Percentiles rank a stretch among this genome's conserved stretches.
Evolutionary conservation across 2,329 filamentous ascomycete genomes (phyloP).

Genomic region (Colletotrichum lupini): DNA sequence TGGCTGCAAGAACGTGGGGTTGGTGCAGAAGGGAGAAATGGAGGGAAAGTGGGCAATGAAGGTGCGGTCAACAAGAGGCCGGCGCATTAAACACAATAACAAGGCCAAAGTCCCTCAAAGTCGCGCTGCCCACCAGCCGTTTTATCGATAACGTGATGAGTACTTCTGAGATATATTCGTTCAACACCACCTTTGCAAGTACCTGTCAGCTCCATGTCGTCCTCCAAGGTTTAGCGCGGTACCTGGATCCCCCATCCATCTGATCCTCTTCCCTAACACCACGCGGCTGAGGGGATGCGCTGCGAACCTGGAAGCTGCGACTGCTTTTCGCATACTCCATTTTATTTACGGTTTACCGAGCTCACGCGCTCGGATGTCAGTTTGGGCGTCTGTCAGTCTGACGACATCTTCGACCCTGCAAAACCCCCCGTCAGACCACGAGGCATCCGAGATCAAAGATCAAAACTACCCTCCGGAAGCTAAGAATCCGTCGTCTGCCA

Average conservation of each 20-base stretch:
- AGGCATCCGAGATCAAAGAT: background rate
- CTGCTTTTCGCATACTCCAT: constrained; percentile 22
- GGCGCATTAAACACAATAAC: constrained; percentile 36
- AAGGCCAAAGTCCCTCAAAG: constrained; percentile 25
- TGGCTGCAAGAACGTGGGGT: constrained; percentile 50
- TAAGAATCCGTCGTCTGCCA: background rate
- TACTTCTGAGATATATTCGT: background rate
- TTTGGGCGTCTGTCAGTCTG: constrained; percentile 30
- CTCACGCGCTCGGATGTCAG: constrained; percentile 28
- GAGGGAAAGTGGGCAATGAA: constrained; percentile 36
- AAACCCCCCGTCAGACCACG: background rate
- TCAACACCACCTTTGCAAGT: background rate
- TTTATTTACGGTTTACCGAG: background rate
- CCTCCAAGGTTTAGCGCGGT: constrained; percentile 8
- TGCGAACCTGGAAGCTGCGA: constrained; percentile 1
- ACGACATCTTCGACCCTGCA: constrained; percentile 15
- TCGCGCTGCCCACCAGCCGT: constrained; percentile 6
- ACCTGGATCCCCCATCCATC: constrained; percentile 26
- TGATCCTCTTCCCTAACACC: constrained; percentile 17
- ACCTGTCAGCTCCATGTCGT: constrained; percentile 9
- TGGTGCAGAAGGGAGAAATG: constrained; percentile 46
- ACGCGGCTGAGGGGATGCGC: constrained; percentile 30
- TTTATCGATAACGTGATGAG: constrained; percentile 14
- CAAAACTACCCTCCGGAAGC: background rate
- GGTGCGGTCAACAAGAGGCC: constrained; percentile 38